Percentiles rank a stretch among this genome's conserved stretches.
Evolutionary conservation across 805 yeast genomes (phyloP).

Genomic region (Myxozyma udenii): DNA sequence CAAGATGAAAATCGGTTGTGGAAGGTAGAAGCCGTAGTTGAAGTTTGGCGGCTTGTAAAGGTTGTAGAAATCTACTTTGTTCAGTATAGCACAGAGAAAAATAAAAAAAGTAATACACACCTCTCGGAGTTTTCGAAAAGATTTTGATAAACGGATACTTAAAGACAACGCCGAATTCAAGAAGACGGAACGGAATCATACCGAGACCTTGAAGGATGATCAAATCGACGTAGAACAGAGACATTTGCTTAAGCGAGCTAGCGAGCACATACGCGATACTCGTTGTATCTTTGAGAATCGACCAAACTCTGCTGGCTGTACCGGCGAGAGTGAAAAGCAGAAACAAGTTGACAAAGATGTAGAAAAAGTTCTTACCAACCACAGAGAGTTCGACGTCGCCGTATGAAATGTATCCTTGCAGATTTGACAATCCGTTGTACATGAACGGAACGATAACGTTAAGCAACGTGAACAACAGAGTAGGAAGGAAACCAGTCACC

Average conservation of each 20-base stretch:
- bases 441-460: constrained; percentile 81
- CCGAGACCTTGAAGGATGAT: constrained; percentile 74
- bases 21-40: constrained; percentile 86
- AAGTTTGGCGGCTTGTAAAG: constrained; percentile 85
- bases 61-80: constrained; percentile 53
- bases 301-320: constrained; percentile 79
- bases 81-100: background rate
- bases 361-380: constrained; percentile 89
- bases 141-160: constrained; percentile 66
- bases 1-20: constrained; percentile 84
- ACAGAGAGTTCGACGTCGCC: constrained; percentile 90
- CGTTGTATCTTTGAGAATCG: constrained; percentile 80
- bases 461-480: constrained; percentile 81
- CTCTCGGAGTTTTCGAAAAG: constrained; percentile 72
- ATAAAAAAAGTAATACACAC: background rate
- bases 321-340: constrained; percentile 92
- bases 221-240: constrained; percentile 87
- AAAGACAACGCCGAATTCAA: constrained; percentile 73
- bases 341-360: constrained; percentile 89
- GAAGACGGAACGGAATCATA: constrained; percentile 82
- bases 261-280: constrained; percentile 85
- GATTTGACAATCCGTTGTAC: constrained; percentile 74
- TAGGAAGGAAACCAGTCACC: constrained; percentile 86
- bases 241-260: constrained; percentile 69
- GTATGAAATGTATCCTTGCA: constrained; percentile 86